These are phyloP conservation scores for Emergomyces africanus DNA, from an alignment of 2,329 filamentous ascomycete genomes.

Conservation along the genomic window DNA sequence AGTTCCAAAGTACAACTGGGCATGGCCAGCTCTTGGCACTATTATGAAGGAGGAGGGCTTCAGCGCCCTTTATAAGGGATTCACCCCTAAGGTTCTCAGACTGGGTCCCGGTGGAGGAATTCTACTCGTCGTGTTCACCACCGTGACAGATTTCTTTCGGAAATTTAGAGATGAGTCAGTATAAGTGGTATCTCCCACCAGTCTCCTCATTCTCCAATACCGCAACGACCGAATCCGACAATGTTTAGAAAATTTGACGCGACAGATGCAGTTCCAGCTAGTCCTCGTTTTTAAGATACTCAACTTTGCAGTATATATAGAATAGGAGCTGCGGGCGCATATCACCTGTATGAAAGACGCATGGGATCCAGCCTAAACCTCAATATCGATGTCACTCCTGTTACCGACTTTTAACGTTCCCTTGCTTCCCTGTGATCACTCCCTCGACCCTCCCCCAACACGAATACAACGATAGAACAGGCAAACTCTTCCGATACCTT, in stretches of 20 bases:
- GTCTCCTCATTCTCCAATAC: neutral
- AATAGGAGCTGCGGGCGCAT: neutral
- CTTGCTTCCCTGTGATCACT: neutral
- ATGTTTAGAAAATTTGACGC: neutral
- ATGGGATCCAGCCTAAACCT: too few species aligned
- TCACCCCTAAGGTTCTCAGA: constrained; percentile 84
- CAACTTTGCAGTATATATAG: neutral
- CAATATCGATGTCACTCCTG: neutral
- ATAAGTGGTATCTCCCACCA: neutral
- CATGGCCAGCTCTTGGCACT: constrained; percentile 71
- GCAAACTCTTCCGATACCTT: neutral
- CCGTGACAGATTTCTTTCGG: constrained; percentile 68
- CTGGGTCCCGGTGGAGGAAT: constrained; percentile 57
- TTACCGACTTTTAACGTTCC: neutral
- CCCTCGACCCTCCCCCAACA: neutral
- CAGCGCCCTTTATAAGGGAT: constrained; percentile 88
- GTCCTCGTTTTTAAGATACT: neutral
- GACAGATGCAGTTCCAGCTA: neutral
- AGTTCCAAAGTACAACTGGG: constrained; percentile 97
- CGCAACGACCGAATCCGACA: neutral
- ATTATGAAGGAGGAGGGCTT: constrained; percentile 93
- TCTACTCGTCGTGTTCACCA: constrained; percentile 37
- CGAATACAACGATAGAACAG: neutral
- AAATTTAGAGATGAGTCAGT: constrained; percentile 41
- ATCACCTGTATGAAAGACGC: too few species aligned